Base-by-base conservation (phyloP, 2,329 filamentous ascomycete genomes). In the Pseudogymnoascus sp. region DNA sequence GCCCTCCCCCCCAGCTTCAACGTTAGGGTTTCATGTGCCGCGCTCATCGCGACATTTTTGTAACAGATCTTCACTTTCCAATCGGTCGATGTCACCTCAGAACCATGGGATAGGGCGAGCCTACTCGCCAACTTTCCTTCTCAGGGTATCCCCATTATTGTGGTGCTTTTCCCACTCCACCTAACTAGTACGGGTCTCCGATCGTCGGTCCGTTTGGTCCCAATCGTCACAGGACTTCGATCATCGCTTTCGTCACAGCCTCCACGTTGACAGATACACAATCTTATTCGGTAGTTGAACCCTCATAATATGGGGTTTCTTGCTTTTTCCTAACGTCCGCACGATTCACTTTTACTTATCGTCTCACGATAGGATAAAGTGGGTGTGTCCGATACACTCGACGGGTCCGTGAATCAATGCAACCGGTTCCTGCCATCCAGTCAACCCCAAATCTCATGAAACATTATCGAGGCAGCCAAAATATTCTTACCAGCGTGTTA, bases 231-330 rank as follows among this genome's bases (percentile, higher is more conserved):
- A 12, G 49, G 6, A 16, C 43, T 28, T 52, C 2, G 49, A 55
- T 55, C 49, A 33, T 55, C 49, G 28, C 49, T 33, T 55, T 55
- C 49, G 28, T 55, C 49, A 33, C 49, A 33, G 11, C 49, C 45
- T 55, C 49, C 49, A 55, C 49, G 49, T 55, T 55, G 49, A 55
- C 49, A 55, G 49, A 55, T 55, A 55, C 49, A 55, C 28, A 16
- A 33, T 33, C 49, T 18, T 33, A 55, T 55, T 55, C 49, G 49
- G 49, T 55, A 55, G 28, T 33, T 55, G 49, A 33, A 55, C 49
- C 49, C 49, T 55, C 45, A 55, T 18, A 55, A 33, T 55, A 31
- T 31, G 28, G 25, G n/a, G 7, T 55, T 55, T 55, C 45, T 55
- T 55, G 45, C 45, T 55, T 55, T 55, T 55, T 55, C 49, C 28